These are phyloP conservation scores for Eucalyptus caleyi DNA, from an alignment of 345 rosid genomes.

Conservation along the genomic window DNA sequence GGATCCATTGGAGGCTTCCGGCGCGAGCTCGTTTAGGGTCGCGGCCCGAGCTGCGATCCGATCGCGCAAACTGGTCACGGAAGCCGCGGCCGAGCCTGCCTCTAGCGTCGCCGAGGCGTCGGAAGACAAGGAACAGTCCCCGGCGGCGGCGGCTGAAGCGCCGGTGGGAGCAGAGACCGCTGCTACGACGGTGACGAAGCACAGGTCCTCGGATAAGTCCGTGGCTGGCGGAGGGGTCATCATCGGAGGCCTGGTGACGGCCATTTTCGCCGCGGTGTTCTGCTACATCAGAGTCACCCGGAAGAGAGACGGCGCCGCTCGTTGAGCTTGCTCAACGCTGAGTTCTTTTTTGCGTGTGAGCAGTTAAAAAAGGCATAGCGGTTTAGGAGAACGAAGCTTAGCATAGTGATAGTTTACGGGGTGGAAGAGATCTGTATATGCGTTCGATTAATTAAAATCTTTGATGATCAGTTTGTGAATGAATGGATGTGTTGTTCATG, in stretches of 20 bases:
- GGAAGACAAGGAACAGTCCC: background rate
- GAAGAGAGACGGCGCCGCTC: too few relatives aligned
- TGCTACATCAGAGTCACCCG: too few relatives aligned
- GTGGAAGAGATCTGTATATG: background rate
- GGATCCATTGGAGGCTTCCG: background rate
- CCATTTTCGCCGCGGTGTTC: too few relatives aligned
- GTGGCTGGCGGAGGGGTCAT: too few relatives aligned
- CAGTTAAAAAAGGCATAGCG: background rate
- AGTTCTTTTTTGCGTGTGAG: background rate
- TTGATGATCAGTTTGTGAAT: background rate
- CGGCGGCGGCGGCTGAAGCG: background rate
- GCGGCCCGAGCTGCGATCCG: background rate
- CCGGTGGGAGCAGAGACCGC: too few relatives aligned
- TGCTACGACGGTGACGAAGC: too few relatives aligned
- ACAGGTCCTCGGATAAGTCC: too few relatives aligned
- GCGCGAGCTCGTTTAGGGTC: background rate
- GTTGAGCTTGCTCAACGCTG: too few relatives aligned
- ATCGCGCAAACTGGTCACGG: background rate
- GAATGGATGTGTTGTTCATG: background rate
- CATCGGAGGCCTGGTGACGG: too few relatives aligned
- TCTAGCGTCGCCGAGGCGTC: background rate
- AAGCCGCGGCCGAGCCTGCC: constrained; percentile 4
- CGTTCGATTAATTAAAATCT: background rate
- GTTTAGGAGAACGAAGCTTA: background rate
- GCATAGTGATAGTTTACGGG: background rate